phyloP scores from a whole-genome alignment of 1,284 basidiomycete genomes.

The Austroboletus novae-zelandiae region DNA sequence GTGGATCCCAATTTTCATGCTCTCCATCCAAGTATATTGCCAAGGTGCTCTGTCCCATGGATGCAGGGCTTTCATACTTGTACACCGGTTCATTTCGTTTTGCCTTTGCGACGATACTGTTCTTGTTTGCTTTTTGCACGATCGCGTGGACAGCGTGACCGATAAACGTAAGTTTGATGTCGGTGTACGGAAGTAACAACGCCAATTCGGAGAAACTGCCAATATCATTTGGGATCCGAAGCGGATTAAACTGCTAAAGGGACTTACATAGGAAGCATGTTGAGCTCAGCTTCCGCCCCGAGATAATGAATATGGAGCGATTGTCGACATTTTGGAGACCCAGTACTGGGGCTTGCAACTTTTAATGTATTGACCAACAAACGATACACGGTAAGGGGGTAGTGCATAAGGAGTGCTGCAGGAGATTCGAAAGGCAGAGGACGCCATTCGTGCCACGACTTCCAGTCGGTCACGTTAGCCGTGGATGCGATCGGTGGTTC shows the following conservation, averaged over 20 bases:
- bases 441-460: constrained; percentile 41
- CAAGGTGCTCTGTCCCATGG: constrained; percentile 34
- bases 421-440: constrained; percentile 39
- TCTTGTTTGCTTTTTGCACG: constrained; percentile 27
- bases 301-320: constrained; percentile 36
- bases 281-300: constrained; percentile 42
- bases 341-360: constrained; percentile 29
- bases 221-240: background rate
- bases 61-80: constrained; percentile 34
- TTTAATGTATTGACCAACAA: constrained; percentile 35
- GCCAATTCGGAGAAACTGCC: constrained; percentile 42
- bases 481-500: constrained; percentile 24
- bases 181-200: constrained; percentile 39
- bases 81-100: constrained; percentile 33
- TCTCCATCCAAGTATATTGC: constrained; percentile 33
- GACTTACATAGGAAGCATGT: constrained; percentile 42
- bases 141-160: constrained; percentile 34
- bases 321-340: constrained; percentile 21
- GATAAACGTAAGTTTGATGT: constrained; percentile 40
- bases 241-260: background rate
- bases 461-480: constrained; percentile 36
- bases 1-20: constrained; percentile 33
- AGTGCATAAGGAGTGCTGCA: constrained; percentile 40
- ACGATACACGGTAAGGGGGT: constrained; percentile 39
- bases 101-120: constrained; percentile 25